These are phyloP conservation scores for Cordyceps javanica DNA, from an alignment of 2,329 filamentous ascomycete genomes.

Conservation along the genomic window DNA sequence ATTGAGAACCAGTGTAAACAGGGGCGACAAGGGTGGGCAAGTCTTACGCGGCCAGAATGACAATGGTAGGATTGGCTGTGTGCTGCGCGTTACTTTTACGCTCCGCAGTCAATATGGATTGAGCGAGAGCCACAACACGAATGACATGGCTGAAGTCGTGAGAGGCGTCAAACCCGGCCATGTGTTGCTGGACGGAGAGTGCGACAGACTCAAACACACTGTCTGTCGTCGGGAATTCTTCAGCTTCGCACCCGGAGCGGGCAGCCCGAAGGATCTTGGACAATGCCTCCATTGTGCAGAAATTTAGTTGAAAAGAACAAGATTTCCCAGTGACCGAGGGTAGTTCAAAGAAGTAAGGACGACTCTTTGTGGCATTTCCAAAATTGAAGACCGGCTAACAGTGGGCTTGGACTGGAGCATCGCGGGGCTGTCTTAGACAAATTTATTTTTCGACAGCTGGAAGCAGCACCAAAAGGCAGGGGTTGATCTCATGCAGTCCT, in stretches of 20 bases:
- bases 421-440: not conserved
- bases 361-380: no score
- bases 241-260: not conserved
- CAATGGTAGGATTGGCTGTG: not conserved
- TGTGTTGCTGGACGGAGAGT: conserved; percentile 46
- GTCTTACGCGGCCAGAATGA: not conserved
- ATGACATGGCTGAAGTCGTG: conserved; percentile 84
- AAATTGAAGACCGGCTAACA: not conserved
- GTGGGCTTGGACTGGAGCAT: not conserved
- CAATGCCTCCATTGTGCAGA: not conserved
- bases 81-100: conserved; percentile 19
- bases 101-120: conserved; percentile 53
- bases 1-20: not conserved
- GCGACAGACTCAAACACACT: not conserved
- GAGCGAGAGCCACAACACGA: conserved; percentile 67
- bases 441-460: not conserved
- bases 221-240: not conserved
- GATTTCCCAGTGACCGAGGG: no score
- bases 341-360: no score
- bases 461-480: no score
- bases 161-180: conserved; percentile 74
- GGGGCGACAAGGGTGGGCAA: not conserved
- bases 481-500: no score
- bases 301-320: not conserved
- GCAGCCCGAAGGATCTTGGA: not conserved